phyloP scores from a whole-genome alignment of 192 early-diverging fungal species.

The Coemansia sp. region DNA sequence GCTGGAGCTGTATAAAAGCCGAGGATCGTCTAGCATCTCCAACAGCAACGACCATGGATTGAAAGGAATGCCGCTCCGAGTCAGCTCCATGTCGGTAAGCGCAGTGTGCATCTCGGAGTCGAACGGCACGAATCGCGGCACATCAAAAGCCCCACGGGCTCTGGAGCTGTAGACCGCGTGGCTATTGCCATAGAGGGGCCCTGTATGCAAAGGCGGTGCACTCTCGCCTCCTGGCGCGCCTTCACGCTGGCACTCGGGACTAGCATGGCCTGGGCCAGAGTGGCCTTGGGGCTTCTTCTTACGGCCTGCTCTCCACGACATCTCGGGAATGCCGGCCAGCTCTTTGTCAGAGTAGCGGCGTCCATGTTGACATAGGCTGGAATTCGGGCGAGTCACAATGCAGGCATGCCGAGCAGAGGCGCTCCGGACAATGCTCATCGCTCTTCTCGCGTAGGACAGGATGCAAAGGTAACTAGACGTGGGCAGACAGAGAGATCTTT shows the following conservation, averaged over 20 bases:
- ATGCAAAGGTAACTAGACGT: background rate
- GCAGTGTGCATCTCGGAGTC: constrained; percentile 23
- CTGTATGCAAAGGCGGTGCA: background rate
- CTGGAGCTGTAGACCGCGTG: constrained; percentile 7
- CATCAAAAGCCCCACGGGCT: background rate
- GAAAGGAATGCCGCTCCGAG: constrained; percentile 11
- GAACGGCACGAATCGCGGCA: constrained; percentile 23
- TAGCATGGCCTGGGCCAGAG: background rate
- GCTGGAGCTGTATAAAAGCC: background rate
- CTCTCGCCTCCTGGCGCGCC: background rate
- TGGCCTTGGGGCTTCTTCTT: background rate
- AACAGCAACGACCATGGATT: constrained; percentile 52
- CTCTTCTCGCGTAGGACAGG: background rate
- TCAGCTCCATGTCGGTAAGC: constrained; percentile 10
- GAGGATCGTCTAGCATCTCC: constrained; percentile 40
- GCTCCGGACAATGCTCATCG: background rate
- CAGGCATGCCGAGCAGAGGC: background rate
- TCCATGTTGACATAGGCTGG: background rate
- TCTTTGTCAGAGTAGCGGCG: constrained; percentile 6
- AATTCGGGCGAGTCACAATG: background rate
- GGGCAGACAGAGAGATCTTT: no score
- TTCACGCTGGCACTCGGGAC: background rate
- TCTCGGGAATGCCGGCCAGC: constrained; percentile 16
- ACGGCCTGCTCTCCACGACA: constrained; percentile 25
- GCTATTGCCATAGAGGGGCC: constrained; percentile 19